Evolutionary conservation across 257 asterid species (phyloP).

Genomic region (Eustoma russellianum): DNA sequence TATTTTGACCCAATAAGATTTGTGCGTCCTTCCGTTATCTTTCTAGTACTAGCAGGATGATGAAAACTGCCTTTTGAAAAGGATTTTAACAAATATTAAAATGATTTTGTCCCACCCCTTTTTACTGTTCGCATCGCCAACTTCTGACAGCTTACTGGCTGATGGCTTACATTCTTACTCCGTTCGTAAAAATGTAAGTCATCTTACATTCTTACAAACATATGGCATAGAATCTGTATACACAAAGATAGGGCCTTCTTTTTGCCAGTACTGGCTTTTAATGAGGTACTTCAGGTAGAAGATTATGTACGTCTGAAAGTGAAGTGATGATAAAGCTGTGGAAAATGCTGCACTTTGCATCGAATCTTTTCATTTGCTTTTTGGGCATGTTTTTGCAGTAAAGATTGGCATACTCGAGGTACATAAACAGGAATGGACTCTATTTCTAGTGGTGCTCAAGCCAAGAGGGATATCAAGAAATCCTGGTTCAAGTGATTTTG

Average conservation of each 20-base stretch:
- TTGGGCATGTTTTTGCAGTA: slow-evolving; percentile 26
- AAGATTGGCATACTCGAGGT: slow-evolving; percentile 40
- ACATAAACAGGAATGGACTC: slow-evolving; percentile 31
- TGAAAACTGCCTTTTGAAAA: too few relatives aligned
- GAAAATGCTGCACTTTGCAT: slow-evolving; percentile 44
- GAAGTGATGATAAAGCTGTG: slow-evolving; percentile 67
- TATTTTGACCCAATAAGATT: too few relatives aligned
- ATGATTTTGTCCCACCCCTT: too few relatives aligned
- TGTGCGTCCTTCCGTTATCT: too few relatives aligned
- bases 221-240: too few relatives aligned
- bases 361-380: slow-evolving; percentile 31
- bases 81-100: too few relatives aligned
- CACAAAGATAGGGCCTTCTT: slow-evolving; percentile 59
- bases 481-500: slow-evolving; percentile 5
- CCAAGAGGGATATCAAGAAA: slow-evolving; percentile 22
- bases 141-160: too few relatives aligned
- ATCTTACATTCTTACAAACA: too few relatives aligned
- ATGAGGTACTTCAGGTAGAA: slow-evolving; percentile 66
- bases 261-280: slow-evolving; percentile 46
- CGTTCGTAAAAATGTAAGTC: too few relatives aligned
- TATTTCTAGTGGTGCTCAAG: slow-evolving; percentile 12
- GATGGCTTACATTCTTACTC: too few relatives aligned
- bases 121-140: too few relatives aligned
- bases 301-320: slow-evolving; percentile 47
- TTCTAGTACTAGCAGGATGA: too few relatives aligned